Evolutionary conservation across 1,284 basidiomycete genomes (phyloP).

Genomic region (Ustilago loliicola): DNA sequence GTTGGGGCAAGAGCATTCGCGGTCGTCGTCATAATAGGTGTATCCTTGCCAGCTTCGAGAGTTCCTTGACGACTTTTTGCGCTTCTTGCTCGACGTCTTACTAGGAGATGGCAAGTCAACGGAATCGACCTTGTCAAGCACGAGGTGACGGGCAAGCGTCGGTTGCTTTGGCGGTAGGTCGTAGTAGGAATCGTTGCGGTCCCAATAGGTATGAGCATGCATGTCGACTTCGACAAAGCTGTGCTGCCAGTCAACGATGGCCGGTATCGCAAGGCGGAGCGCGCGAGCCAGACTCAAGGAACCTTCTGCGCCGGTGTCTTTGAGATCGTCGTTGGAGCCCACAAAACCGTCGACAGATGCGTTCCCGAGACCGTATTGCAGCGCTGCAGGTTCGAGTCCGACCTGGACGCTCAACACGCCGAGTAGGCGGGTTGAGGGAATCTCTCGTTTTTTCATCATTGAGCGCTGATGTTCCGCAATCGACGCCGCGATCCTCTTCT

Average conservation of each 20-base stretch:
- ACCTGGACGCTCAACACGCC: constrained; percentile 40
- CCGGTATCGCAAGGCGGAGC: constrained; percentile 32
- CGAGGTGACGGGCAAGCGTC: constrained; percentile 36
- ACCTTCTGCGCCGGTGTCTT: constrained; percentile 26
- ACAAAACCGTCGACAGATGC: constrained; percentile 45
- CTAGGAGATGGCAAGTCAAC: constrained; percentile 26
- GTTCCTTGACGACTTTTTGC: constrained; percentile 21
- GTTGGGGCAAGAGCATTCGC: constrained; percentile 10
- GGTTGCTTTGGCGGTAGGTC: constrained; percentile 35
- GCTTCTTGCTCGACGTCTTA: constrained; percentile 32
- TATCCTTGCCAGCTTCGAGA: background rate
- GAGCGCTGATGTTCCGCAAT: background rate
- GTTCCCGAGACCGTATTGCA: constrained; percentile 38
- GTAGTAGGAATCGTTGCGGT: constrained; percentile 48
- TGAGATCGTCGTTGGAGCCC: constrained; percentile 31
- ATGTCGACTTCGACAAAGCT: constrained; percentile 40
- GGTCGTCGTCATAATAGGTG: constrained; percentile 5
- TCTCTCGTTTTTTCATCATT: background rate
- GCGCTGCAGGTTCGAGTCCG: constrained; percentile 43
- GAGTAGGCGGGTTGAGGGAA: constrained; percentile 33
- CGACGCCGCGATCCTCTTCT: background rate
- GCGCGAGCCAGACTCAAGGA: constrained; percentile 29
- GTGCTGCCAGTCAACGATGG: constrained; percentile 43
- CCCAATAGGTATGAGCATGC: constrained; percentile 36
- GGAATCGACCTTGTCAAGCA: constrained; percentile 33